Evolutionary conservation across 1,284 basidiomycete species (phyloP).

Genomic region (Ganoderma leucocontextum): DNA sequence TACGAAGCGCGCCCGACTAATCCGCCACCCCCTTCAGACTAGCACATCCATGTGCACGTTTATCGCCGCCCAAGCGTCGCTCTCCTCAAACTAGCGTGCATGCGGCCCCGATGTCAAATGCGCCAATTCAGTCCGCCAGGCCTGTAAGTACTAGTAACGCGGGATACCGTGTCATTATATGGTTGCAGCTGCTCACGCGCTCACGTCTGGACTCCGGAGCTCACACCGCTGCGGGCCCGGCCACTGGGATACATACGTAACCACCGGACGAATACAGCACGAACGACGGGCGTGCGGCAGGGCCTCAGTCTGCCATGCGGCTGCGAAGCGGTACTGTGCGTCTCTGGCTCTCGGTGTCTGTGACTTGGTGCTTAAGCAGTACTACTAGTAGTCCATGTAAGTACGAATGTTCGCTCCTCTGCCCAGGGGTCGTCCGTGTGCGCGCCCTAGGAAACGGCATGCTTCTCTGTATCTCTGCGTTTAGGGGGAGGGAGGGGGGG

Average conservation of each 20-base stretch:
- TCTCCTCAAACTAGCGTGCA: not conserved
- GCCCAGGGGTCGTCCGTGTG: no score
- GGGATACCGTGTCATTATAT: not conserved
- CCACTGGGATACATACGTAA: not conserved
- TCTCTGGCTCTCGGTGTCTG: not conserved
- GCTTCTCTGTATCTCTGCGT: not conserved
- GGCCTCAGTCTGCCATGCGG: slow-evolving; percentile 4
- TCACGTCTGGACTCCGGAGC: no score
- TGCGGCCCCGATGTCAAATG: slow-evolving; percentile 1
- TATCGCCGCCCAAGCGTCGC: not conserved
- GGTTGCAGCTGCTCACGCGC: no score
- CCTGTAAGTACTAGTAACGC: not conserved
- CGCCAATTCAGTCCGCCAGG: not conserved
- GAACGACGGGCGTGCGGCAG: not conserved
- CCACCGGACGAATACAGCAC: not conserved
- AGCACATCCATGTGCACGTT: not conserved
- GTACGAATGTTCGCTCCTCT: no score
- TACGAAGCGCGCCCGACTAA: not conserved
- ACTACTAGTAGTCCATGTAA: no score
- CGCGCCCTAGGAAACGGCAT: no score
- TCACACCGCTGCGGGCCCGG: not conserved
- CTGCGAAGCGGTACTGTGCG: not conserved
- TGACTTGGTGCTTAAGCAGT: not conserved
- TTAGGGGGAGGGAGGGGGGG: not conserved
- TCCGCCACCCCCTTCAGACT: not conserved